These are phyloP conservation scores for Dioscorea cayenensis DNA, from an alignment of 116 monocot species.

Conservation along the genomic window DNA sequence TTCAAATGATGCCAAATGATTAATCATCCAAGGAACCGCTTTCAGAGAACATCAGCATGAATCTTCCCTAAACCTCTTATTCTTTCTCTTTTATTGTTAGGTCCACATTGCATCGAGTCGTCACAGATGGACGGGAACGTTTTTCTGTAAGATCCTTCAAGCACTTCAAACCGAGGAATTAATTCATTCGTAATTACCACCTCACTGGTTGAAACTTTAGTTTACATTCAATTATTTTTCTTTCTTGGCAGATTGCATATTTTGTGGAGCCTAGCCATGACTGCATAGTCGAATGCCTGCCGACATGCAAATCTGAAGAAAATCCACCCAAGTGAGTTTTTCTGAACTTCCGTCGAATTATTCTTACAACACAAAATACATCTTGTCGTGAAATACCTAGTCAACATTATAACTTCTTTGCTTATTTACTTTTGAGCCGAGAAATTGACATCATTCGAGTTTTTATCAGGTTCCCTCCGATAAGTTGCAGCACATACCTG, in stretches of 20 bases:
- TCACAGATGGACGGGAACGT: conserved; percentile 56
- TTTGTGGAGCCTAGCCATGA: conserved; percentile 99
- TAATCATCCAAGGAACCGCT: too few species aligned
- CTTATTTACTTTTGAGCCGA: not conserved
- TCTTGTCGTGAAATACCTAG: not conserved
- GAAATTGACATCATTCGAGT: not conserved
- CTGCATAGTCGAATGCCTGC: conserved; percentile 83
- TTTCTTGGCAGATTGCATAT: conserved; percentile 61
- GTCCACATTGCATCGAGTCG: conserved; percentile 83
- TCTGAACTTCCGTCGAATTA: not conserved
- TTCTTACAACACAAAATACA: not conserved
- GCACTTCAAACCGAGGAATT: too few species aligned
- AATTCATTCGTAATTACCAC: not conserved
- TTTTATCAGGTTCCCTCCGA: conserved; percentile 61
- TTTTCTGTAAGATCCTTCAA: conserved; percentile 52
- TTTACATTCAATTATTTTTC: not conserved
- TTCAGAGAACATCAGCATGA: too few species aligned
- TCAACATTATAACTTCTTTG: too few species aligned
- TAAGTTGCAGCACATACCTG: conserved; percentile 69
- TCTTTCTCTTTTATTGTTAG: conserved; percentile 13
- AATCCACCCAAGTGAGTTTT: conserved; percentile 86
- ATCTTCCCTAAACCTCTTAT: too few species aligned
- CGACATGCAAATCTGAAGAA: conserved; percentile 76
- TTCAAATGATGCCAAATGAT: too few species aligned
- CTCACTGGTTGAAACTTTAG: not conserved